These are phyloP conservation scores for Mentha longifolia DNA, from an alignment of 257 asterid species.

Conservation along the genomic window DNA sequence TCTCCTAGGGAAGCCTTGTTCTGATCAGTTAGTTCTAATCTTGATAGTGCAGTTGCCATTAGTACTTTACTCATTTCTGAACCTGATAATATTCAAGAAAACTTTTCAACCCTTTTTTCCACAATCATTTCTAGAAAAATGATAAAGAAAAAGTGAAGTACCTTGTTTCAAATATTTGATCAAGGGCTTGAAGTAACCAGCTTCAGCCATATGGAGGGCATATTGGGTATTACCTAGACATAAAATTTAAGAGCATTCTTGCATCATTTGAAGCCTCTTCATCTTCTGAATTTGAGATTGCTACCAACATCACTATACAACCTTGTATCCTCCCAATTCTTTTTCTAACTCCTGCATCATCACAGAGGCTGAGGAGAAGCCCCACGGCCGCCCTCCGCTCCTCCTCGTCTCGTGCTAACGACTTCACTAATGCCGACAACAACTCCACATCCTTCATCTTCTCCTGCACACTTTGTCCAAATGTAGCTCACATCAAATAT, in stretches of 20 bases:
- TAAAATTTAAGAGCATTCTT: slow-evolving; percentile 49
- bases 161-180: slow-evolving; percentile 74
- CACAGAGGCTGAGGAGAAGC: slow-evolving; percentile 55
- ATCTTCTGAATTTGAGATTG: slow-evolving; percentile 66
- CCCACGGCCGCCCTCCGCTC: slow-evolving; percentile 88
- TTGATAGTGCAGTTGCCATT: slow-evolving; percentile 87
- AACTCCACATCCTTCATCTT: slow-evolving; percentile 62
- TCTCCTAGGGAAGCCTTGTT: slow-evolving; percentile 67
- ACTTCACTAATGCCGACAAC: slow-evolving; percentile 63
- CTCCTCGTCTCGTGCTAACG: slow-evolving; percentile 54
- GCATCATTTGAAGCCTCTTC: slow-evolving; percentile 65
- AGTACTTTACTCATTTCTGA: slow-evolving; percentile 86
- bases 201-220: slow-evolving; percentile 96
- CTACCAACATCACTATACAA: slow-evolving; percentile 74
- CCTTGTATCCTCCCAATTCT: slow-evolving; percentile 77
- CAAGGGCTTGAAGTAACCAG: slow-evolving; percentile 87
- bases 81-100: slow-evolving; percentile 35
- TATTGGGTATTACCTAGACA: slow-evolving; percentile 77
- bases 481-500: slow-evolving; percentile 36
- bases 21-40: slow-evolving; percentile 76
- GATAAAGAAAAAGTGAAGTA: slow-evolving; percentile 14
- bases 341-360: slow-evolving; percentile 53
- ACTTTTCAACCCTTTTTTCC: neutral
- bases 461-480: slow-evolving; percentile 66
- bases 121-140: no score